phyloP scores from a whole-genome alignment of 306 rosid genomes.

The Medicago ruthenica region DNA sequence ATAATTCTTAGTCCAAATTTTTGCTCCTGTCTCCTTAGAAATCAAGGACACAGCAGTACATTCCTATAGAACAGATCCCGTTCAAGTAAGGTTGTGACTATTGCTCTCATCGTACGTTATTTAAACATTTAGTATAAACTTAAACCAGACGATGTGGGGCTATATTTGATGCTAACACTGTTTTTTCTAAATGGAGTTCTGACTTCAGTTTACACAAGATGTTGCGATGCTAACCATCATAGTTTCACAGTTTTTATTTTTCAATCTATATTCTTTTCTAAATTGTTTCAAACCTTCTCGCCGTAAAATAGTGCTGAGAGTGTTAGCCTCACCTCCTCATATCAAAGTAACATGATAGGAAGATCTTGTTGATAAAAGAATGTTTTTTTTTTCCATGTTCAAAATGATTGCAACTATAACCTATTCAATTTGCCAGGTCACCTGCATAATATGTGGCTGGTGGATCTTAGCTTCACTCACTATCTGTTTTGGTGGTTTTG shows the following conservation, averaged over 20 bases:
- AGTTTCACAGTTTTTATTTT: too few species aligned
- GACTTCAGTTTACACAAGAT: too few species aligned
- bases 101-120: fast-evolving
- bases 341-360: not conserved
- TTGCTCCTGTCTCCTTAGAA: not conserved
- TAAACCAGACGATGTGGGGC: not conserved
- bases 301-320: too few species aligned
- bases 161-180: too few species aligned
- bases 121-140: not conserved
- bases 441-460: too few species aligned
- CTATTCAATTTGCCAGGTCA: not conserved
- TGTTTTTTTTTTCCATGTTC: not conserved
- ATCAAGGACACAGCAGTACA: not conserved
- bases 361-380: not conserved
- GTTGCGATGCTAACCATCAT: too few species aligned
- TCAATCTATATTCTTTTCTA: too few species aligned
- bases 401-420: not conserved
- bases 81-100: not conserved
- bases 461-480: too few species aligned
- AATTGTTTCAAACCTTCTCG: too few species aligned
- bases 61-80: slow-evolving; percentile 6
- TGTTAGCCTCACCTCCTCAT: not conserved
- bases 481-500: too few species aligned
- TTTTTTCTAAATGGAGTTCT: too few species aligned
- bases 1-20: not conserved